Conservation (phyloP, 148 eudicot genomes). For the Fagopyrum esculentum region DNA sequence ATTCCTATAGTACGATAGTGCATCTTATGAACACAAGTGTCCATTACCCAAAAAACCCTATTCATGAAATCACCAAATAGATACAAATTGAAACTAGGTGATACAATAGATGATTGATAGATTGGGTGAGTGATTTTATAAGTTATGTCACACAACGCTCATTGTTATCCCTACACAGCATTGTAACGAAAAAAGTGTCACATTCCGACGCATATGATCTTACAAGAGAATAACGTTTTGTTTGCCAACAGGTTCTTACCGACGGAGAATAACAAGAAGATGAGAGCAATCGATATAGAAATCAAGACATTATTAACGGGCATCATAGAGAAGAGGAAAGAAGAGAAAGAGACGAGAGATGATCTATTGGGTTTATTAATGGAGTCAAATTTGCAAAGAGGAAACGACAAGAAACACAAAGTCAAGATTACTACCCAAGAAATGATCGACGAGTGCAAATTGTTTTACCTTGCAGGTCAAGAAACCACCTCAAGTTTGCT, state of each 20-base stretch:
- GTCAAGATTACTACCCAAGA: slow-evolving; percentile 23
- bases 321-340: slow-evolving; percentile 24
- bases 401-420: slow-evolving; percentile 7
- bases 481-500: slow-evolving; percentile 31
- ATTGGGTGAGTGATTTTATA: no score
- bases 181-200: no score
- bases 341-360: slow-evolving; percentile 1
- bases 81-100: no score
- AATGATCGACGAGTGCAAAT: slow-evolving; percentile 31
- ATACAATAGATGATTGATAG: no score
- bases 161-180: no score
- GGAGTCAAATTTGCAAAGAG: slow-evolving; percentile 9
- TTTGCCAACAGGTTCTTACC: slow-evolving; percentile 24
- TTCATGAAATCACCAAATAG: no score
- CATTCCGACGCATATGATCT: no score
- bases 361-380: slow-evolving; percentile 25
- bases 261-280: slow-evolving; percentile 22
- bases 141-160: no score
- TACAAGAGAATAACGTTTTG: no score
- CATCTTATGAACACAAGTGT: no score
- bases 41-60: no score
- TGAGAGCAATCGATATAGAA: slow-evolving; percentile 20
- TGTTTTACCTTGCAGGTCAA: slow-evolving; percentile 42
- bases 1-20: no score
- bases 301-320: slow-evolving; percentile 13